phyloP scores from a whole-genome alignment of 306 rosid species.

The Myrica gale region DNA sequence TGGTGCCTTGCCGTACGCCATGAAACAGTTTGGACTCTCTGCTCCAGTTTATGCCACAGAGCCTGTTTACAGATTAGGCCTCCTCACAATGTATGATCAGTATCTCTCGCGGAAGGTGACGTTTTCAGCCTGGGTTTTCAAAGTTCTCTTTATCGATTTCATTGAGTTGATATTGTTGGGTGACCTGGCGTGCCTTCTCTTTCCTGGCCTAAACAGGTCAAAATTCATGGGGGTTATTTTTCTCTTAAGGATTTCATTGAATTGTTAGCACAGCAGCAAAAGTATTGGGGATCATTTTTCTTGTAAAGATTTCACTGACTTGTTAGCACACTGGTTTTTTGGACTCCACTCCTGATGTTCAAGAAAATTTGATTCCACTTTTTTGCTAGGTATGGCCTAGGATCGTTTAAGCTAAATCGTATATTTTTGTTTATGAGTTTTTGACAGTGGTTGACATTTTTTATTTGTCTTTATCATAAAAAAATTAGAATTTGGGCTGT shows the following conservation, averaged over 20 bases:
- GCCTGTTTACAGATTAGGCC: constrained; percentile 85
- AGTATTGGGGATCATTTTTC: too few relatives aligned
- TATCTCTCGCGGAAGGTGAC: constrained; percentile 78
- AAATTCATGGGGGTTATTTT: too few relatives aligned
- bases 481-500: too few relatives aligned
- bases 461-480: too few relatives aligned
- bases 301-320: not conserved
- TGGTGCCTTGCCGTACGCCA: constrained; percentile 87
- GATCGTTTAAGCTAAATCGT: not conserved
- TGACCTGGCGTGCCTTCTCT: not conserved
- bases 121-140: constrained; percentile 12
- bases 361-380: too few relatives aligned
- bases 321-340: not conserved
- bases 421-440: too few relatives aligned
- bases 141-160: constrained; percentile 9
- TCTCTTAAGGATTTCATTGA: too few relatives aligned
- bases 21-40: constrained; percentile 77
- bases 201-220: too few relatives aligned
- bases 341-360: not conserved
- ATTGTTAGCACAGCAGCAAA: too few relatives aligned
- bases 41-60: constrained; percentile 82
- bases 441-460: too few relatives aligned
- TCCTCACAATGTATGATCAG: constrained; percentile 94
- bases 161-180: not conserved
- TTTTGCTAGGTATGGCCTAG: not conserved